Conservation (phyloP, 169 alveolate species). For the Eimeria maxima region DNA sequence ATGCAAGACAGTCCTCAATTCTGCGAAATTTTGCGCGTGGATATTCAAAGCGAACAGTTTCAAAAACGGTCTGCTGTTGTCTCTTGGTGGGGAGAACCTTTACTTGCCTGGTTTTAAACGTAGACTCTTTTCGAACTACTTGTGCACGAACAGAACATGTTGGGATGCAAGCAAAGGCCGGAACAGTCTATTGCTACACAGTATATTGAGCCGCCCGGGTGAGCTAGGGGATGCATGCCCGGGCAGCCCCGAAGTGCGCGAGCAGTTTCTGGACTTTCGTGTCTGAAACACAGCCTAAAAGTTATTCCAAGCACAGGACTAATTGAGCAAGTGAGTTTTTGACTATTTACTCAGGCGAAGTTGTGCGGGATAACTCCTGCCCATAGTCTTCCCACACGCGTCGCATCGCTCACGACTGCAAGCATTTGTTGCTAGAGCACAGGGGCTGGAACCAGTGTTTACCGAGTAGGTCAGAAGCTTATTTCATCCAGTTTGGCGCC, state of each 20-base stretch:
- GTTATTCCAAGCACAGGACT: neutral
- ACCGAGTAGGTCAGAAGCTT: neutral
- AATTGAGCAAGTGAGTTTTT: neutral
- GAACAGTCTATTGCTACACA: neutral
- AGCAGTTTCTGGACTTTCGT: neutral
- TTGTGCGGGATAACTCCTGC: neutral
- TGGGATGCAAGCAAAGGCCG: neutral
- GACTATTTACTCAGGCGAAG: neutral
- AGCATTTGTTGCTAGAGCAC: neutral
- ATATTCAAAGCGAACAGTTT: no score
- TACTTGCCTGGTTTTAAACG: neutral
- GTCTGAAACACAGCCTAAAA: neutral
- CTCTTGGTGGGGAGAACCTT: slow-evolving; percentile 1
- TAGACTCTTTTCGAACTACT: neutral
- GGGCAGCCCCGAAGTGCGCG: slow-evolving; percentile 53
- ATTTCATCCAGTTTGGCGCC: neutral
- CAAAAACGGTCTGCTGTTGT: neutral
- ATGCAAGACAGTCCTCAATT: neutral
- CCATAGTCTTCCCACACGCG: neutral
- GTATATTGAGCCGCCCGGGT: neutral
- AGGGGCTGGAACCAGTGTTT: neutral
- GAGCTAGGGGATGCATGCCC: neutral
- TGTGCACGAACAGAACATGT: neutral
- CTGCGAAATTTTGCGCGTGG: neutral
- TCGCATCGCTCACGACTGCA: neutral